A percentile compares a stretch with the other conserved stretches of the same genome.
Evolutionary conservation across 495 filamentous ascomycete species (phyloP).

Genomic region (Aspergillus ellipticus): DNA sequence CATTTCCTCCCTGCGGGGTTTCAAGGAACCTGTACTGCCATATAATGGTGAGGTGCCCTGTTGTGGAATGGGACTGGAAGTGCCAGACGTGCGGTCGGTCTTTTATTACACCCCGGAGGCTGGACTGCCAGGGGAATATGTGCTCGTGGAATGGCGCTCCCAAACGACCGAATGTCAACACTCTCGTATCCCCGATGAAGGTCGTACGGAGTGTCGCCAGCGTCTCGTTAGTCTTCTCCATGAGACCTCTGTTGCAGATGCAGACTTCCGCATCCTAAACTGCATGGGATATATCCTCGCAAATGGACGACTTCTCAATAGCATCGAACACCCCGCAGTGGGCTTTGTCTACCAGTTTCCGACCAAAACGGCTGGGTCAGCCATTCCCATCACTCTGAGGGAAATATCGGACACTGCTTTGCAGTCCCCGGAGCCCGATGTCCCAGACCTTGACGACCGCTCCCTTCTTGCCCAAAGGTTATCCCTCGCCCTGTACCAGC

Average conservation of each 20-base stretch:
- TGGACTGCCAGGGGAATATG: not conserved
- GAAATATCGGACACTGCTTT: not conserved
- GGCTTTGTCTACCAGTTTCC: not conserved
- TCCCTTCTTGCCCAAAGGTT: not conserved
- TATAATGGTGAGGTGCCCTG: not conserved
- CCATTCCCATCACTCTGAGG: not conserved
- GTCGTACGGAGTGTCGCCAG: not conserved
- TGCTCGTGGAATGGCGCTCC: not conserved
- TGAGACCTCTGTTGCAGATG: not conserved
- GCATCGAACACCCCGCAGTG: not conserved
- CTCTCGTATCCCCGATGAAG: not conserved
- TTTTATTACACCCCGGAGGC: not conserved
- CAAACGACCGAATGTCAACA: not conserved
- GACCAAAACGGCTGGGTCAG: not conserved
- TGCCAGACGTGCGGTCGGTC: not conserved
- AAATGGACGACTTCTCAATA: not conserved
- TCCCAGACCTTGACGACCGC: not conserved
- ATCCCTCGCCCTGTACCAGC: not conserved
- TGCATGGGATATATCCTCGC: not conserved
- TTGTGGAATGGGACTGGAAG: not conserved
- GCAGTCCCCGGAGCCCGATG: not conserved
- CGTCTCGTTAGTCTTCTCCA: not conserved
- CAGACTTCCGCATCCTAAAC: not conserved
- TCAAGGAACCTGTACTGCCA: not conserved
- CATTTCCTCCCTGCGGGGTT: not conserved